Conservation (phyloP, 305 asterid species). For the Fraxinus xanthoxyloides region DNA sequence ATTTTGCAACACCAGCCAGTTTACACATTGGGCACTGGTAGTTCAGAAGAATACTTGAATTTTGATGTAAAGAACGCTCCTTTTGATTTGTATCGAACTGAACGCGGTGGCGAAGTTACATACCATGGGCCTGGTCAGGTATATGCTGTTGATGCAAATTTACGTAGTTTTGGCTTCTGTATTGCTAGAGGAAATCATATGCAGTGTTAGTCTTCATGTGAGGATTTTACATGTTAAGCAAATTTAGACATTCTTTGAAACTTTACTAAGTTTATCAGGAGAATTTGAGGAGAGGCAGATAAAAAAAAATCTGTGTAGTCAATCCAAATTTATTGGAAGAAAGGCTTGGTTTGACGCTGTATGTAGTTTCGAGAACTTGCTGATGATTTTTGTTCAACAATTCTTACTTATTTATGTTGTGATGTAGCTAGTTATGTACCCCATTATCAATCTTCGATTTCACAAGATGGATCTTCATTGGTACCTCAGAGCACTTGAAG, state of each 20-base stretch:
- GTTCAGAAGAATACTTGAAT: conserved; percentile 59
- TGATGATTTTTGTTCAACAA: neutral
- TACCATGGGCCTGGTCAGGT: conserved; percentile 97
- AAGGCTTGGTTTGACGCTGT: neutral
- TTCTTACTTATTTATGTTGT: neutral
- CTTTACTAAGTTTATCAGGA: neutral
- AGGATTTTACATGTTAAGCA: neutral
- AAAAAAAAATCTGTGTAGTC: neutral
- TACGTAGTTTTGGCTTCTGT: too few relatives aligned
- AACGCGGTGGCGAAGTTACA: conserved; percentile 88
- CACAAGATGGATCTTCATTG: conserved; percentile 80
- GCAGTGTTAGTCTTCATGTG: neutral
- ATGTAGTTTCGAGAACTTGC: neutral
- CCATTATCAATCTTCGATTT: conserved; percentile 55
- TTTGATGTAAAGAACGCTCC: conserved; percentile 62
- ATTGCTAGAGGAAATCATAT: neutral
- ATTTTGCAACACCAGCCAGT: conserved; percentile 80
- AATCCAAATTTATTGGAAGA: neutral
- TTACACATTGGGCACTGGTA: conserved; percentile 78
- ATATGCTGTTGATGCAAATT: neutral
- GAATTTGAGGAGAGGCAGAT: neutral
- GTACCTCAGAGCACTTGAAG: conserved; percentile 91
- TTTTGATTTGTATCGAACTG: conserved; percentile 63
- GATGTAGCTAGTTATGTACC: conserved; percentile 40
- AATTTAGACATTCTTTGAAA: neutral